A percentile compares a stretch with the other conserved stretches of the same genome.
Evolutionary conservation across 176 grass and related monocot species (phyloP).

Genomic region (Chrysopogon serrulatus): DNA sequence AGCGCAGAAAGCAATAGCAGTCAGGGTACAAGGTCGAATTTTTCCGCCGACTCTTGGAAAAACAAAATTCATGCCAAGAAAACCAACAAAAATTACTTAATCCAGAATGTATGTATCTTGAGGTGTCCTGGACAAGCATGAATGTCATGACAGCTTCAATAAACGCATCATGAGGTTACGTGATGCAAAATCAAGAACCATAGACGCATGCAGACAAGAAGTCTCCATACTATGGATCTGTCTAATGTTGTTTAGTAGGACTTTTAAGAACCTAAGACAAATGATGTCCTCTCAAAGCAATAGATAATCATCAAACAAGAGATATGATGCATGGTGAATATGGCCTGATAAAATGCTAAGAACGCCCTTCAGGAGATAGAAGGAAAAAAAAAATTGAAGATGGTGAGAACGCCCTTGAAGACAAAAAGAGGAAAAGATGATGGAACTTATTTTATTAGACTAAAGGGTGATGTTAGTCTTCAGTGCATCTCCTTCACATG

Average conservation of each 20-base stretch:
- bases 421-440: background rate
- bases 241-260: slow-evolving; percentile 26
- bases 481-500: background rate
- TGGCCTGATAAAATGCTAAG: slow-evolving; percentile 15
- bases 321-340: slow-evolving; percentile 1
- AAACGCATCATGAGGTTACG: background rate
- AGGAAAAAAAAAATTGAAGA: background rate
- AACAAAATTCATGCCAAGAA: background rate
- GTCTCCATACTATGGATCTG: background rate
- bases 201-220: slow-evolving; percentile 15
- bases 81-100: background rate
- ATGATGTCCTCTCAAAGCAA: slow-evolving; percentile 36
- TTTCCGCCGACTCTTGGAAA: background rate
- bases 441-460: slow-evolving; percentile 3
- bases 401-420: background rate
- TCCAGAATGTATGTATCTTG: background rate
- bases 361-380: background rate
- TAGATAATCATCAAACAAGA: slow-evolving; percentile 27
- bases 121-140: background rate
- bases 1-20: background rate
- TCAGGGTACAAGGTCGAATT: background rate
- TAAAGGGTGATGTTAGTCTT: background rate
- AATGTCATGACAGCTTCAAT: background rate
- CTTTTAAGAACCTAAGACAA: slow-evolving; percentile 24
- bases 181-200: background rate